Evolutionary conservation across 164 flowering plant genomes (phyloP).

Genomic region (Euptelea pleiosperma): DNA sequence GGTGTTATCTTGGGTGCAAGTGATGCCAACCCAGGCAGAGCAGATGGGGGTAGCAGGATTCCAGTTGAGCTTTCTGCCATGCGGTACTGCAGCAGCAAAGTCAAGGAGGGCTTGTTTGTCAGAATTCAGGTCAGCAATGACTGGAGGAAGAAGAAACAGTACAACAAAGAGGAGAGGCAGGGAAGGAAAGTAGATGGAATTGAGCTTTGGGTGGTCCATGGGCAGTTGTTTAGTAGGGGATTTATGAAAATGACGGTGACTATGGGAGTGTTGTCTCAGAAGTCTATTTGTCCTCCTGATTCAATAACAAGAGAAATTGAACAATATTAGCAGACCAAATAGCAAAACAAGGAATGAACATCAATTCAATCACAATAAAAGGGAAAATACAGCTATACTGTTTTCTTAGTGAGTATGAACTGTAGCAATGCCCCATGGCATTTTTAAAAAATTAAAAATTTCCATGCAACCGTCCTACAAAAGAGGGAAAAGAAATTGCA

Average conservation of each 20-base stretch:
- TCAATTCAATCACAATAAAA: too few relatives aligned
- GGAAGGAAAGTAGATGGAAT: constrained; percentile 2
- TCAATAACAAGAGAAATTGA: background rate
- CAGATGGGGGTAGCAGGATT: constrained; percentile 38
- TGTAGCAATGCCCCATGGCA: too few relatives aligned
- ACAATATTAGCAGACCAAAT: constrained; percentile 14
- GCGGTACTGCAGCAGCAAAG: constrained; percentile 51
- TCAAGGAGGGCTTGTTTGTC: constrained; percentile 63
- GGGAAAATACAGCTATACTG: too few relatives aligned
- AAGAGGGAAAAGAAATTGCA: constrained; percentile 52
- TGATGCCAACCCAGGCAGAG: constrained; percentile 62
- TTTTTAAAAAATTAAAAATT: too few relatives aligned
- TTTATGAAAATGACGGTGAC: constrained; percentile 10
- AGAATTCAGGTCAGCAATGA: constrained; percentile 46
- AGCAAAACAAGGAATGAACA: too few relatives aligned
- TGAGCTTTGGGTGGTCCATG: constrained; percentile 30
- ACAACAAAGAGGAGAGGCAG: constrained; percentile 9
- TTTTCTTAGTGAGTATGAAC: too few relatives aligned
- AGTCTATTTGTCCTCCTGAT: constrained; percentile 15
- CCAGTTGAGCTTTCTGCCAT: constrained; percentile 66
- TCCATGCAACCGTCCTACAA: too few relatives aligned
- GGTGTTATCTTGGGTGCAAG: constrained; percentile 44
- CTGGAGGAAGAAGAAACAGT: constrained; percentile 12
- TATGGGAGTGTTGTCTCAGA: background rate
- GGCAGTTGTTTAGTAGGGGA: constrained; percentile 9